Evolutionary conservation across 106 monocot genomes (phyloP).

Genomic region (Agapanthus africanus): DNA sequence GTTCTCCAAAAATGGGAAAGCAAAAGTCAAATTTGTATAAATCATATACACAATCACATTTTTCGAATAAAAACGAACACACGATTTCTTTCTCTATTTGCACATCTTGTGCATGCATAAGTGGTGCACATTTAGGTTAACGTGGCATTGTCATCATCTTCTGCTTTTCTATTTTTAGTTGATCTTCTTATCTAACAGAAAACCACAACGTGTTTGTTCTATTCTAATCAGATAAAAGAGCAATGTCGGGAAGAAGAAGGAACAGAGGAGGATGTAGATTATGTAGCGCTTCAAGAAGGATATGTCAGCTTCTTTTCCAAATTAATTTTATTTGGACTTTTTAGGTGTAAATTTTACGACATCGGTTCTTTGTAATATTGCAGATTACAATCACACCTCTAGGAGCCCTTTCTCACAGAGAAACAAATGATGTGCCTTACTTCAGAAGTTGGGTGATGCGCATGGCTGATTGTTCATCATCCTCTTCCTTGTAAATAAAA

Average conservation of each 20-base stretch:
- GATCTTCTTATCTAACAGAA: background rate
- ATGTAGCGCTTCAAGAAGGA: conserved; percentile 51
- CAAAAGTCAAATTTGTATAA: too few species aligned
- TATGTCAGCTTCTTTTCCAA: conserved; percentile 43
- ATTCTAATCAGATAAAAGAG: conserved; percentile 3
- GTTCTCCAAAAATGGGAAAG: too few species aligned
- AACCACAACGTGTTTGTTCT: background rate
- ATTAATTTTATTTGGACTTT: background rate
- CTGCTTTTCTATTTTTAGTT: background rate
- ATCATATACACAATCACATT: background rate
- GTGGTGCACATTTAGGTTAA: background rate
- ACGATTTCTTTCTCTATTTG: background rate
- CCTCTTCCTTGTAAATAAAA: conserved; percentile 12
- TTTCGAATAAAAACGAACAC: background rate
- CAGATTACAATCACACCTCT: conserved; percentile 81
- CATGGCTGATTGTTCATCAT: conserved; percentile 17
- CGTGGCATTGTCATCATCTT: background rate
- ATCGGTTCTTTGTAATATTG: background rate
- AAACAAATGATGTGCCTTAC: conserved; percentile 32
- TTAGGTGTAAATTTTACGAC: background rate
- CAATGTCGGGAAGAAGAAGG: conserved; percentile 17
- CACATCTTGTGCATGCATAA: background rate
- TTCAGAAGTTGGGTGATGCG: conserved; percentile 45
- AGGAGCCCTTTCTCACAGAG: conserved; percentile 45
- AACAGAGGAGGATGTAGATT: conserved; percentile 50